Conservation (phyloP, 306 rosid genomes). For the Vigna radiata region DNA sequence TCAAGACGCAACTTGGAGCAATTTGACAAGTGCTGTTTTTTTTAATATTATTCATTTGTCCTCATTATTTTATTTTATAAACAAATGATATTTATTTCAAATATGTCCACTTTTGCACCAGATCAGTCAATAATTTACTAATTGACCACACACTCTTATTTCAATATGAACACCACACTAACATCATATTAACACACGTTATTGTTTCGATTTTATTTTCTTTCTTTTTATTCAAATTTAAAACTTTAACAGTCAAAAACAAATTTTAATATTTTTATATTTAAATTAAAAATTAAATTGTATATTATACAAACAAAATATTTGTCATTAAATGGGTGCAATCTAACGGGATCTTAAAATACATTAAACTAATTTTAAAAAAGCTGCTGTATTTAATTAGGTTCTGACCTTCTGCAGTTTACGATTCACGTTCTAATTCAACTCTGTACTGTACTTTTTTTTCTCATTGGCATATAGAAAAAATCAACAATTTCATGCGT, state of each 20-base stretch:
- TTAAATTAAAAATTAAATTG: no score
- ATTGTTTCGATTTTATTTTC: neutral
- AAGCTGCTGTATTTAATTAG: no score
- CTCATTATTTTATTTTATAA: neutral
- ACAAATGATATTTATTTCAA: neutral
- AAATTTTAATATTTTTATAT: no score
- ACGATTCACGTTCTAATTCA: no score
- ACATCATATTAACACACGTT: neutral
- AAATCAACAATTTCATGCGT: slow-evolving; percentile 12
- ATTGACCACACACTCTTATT: neutral
- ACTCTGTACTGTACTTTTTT: no score
- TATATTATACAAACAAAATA: no score
- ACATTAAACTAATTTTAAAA: no score
- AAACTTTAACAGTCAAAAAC: no score
- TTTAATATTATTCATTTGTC: neutral
- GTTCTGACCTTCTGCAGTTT: neutral
- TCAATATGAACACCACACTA: slow-evolving; percentile 12
- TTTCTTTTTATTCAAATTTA: neutral
- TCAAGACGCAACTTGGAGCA: neutral
- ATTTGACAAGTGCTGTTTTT: neutral
- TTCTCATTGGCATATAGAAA: neutral
- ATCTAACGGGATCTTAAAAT: no score
- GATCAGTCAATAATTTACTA: slow-evolving; percentile 6
- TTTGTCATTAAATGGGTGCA: no score
- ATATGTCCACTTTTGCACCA: neutral